A percentile compares a stretch with the other conserved stretches of the same genome.
Conservation (phyloP, 2,329 filamentous ascomycete species). For the Alternaria triticina region DNA sequence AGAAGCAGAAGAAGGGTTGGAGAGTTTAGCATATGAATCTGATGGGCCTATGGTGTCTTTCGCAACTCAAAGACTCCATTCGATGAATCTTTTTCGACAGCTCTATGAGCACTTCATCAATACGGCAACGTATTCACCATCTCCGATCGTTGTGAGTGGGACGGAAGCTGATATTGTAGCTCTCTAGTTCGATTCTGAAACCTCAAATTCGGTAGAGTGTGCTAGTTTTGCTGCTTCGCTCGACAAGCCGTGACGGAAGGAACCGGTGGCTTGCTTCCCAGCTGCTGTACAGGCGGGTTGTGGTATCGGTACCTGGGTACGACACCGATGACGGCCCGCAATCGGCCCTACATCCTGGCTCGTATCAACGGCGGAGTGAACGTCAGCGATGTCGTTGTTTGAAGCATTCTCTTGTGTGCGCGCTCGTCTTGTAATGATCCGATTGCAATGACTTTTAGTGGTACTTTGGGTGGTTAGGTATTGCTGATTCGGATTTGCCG, state of each 20-base stretch:
- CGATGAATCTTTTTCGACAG: background rate
- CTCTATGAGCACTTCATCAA: background rate
- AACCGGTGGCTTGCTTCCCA: background rate
- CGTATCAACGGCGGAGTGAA: background rate
- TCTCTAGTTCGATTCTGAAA: background rate
- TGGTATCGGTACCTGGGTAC: background rate
- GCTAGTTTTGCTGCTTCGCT: background rate
- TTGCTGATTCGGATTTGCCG: too few species aligned
- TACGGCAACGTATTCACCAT: background rate
- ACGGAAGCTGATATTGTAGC: background rate
- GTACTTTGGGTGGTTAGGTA: too few species aligned
- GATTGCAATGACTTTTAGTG: too few species aligned
- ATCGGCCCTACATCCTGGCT: background rate
- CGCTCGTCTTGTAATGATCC: too few species aligned
- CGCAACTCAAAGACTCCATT: background rate
- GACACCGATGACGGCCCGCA: background rate
- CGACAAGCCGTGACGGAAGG: background rate
- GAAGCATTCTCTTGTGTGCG: background rate
- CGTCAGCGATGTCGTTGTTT: background rate
- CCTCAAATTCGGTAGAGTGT: background rate
- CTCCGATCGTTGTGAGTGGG: background rate
- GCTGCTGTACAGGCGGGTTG: background rate
- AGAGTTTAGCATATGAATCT: constrained; percentile 22
- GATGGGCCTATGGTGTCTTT: background rate
- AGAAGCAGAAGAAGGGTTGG: constrained; percentile 38